These are phyloP conservation scores for Dothistroma pini DNA, from an alignment of 2,329 filamentous ascomycete species.

Conservation along the genomic window DNA sequence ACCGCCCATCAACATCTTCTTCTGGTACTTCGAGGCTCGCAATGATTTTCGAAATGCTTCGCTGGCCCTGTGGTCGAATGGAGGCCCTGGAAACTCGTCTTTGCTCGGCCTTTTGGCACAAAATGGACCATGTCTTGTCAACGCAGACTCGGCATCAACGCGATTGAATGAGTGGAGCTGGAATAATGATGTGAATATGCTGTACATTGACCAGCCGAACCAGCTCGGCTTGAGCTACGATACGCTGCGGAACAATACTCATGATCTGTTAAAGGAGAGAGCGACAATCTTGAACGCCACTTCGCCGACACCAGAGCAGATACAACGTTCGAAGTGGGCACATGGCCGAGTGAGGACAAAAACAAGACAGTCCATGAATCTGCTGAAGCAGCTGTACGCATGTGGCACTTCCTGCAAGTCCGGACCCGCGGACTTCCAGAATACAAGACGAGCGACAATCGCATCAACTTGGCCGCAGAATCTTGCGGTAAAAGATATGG, in stretches of 20 bases:
- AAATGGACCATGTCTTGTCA: conserved; percentile 53
- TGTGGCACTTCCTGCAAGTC: conserved; percentile 59
- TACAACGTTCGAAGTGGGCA: conserved; percentile 52
- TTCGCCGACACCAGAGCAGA: conserved; percentile 42
- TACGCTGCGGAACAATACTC: conserved; percentile 37
- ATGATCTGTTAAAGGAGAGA: conserved; percentile 28
- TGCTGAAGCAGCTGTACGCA: conserved; percentile 50
- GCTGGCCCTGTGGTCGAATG: conserved; percentile 55
- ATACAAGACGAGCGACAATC: conserved; percentile 57
- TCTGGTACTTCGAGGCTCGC: conserved; percentile 51
- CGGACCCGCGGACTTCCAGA: conserved; percentile 65
- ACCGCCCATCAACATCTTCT: conserved; percentile 7
- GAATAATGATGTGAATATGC: conserved; percentile 55
- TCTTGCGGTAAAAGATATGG: conserved; percentile 56
- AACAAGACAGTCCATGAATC: conserved; percentile 50
- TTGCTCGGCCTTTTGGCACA: conserved; percentile 49
- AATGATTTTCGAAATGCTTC: conserved; percentile 41
- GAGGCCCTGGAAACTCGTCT: conserved; percentile 46
- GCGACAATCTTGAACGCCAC: conserved; percentile 14
- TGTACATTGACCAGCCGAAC: conserved; percentile 63
- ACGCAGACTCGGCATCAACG: conserved; percentile 50
- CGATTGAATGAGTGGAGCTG: conserved; percentile 56
- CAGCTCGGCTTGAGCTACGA: conserved; percentile 56
- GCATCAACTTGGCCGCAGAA: conserved; percentile 52
- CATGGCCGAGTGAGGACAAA: conserved; percentile 46